Evolutionary conservation across 108 stramenopile species (phyloP), one percentile per base, ranked within the genome.

Genomic region (Cyclotella cryptica): DNA sequence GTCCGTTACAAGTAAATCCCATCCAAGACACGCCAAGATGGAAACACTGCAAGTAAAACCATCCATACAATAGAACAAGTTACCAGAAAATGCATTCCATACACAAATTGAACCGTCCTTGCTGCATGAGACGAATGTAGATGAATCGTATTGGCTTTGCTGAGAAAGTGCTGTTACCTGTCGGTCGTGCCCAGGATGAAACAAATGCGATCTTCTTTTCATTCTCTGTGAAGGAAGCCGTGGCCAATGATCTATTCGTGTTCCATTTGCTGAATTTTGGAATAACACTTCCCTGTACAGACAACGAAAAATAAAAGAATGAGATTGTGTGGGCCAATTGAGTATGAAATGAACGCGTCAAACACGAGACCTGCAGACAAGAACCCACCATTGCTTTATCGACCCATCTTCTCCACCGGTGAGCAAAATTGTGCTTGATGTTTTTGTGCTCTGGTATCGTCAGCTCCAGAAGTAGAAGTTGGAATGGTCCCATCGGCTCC

Each of bases 231-330:
- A 74, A 3, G 86, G 52, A 8, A 90, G 55, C 6, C 88, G 77
- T 13, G 89, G 89, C 89, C 89, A 90, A 49, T 88, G 87, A 44
- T 88, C 88, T 63, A 88, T 77, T 62, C 82, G 39, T 18, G 54
- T 52, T 0, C 74, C 65, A 42, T 41, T 35, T 24, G 78, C 74
- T 61, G 75, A 61, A 49, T 64, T 70, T 29, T 77, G 83, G 30
- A 69, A 41, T 11, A 84, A 59, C 6, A 84, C 80, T 72, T 84
- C 83, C 80, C 80, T 81, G 10, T 40, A 29, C 10, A 8, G 15
- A 35, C 35, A 35, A 35, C 35, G 35, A 35, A 52, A 26, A 41
- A 66, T n/a, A n/a, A n/a, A 14, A 45, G 46, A 58, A 49, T n/a
- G 17, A 69, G 46, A 26, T 55, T 28, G 41, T 49, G 59, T 40